Evolutionary conservation across 164 flowering plant genomes (phyloP), one percentile per base, ranked within the genome.

Genomic region (Saururus chinensis): DNA sequence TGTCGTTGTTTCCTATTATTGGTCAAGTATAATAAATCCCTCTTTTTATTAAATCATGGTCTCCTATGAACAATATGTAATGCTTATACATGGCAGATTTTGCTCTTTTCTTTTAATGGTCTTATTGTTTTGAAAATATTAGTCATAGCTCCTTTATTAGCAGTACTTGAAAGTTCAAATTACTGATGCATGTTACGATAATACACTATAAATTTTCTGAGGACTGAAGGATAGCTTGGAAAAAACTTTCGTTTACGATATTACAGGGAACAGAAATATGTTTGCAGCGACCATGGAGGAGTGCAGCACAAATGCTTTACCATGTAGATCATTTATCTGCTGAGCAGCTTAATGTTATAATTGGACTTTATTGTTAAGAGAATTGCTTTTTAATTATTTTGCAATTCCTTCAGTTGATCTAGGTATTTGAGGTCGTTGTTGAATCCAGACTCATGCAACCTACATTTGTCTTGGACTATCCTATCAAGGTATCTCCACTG

Each of bases 381-480:
- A 59, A 22, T n/a, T n/a, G n/a, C 17, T 45, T 17, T 45, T 45
- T 45, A 12, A 45, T 45, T 8, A 45, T 12, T 45, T 45, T 45
- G 49, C 49, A 9, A 45, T 45, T 45, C 4, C 14, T 16, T 21
- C 9, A 23, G 23, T 70, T 69, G 69, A 23, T 71, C 48, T 83
- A 93, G 98, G 90, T 93, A 61, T 93, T 93, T 77, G 97, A 93
- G 80, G 71, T 76, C 49, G 66, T 74, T 45, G 95, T 93, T 25
- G 98, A 93, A 70, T 88, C 96, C 66, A 78, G 67, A 62, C 89
- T 93, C 25, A 30, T 86, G 65, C 98, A 93, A 64, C 97, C 98
- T 40, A 93, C 98, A 51, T 93, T 93, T 81, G 98, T 93, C 56
- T 68, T 93, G 74, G 98, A 93, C 74, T 93, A 93, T 71, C 97